Evolutionary conservation across 2,329 filamentous ascomycete species (phyloP), one percentile per base, ranked within the genome.

Genomic region (Aaosphaeria pasadenensis): DNA sequence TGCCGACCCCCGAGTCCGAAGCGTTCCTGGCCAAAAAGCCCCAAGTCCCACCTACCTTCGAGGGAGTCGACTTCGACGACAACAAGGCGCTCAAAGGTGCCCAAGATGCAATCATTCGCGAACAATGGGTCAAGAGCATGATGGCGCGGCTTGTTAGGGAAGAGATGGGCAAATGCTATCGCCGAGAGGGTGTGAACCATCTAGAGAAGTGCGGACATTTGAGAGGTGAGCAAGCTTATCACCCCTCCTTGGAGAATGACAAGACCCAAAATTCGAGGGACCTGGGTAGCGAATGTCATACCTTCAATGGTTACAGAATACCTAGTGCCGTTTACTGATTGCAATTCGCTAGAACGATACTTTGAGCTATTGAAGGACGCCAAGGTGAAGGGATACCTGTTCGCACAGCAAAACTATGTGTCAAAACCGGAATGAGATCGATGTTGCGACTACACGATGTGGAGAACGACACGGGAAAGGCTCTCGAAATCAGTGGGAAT

Each of bases 81-180:
- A 90, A 85, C 70, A 83, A 83, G 69, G 83, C 84, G 59, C 78
- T 94, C 69, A 94, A 92, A 78, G 84, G 85, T 52, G 89, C 89
- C 46, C 88, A 92, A 70, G 89, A 94, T 70, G 82, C 88, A 56
- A 81, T 94, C 48, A 82, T 94, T 62, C 81, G 88, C 54, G 89
- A 94, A 76, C 89, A 94, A 77, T 94, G 89, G 89, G 88, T 94
- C 51, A 85, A 84, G 70, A 85, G 86, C 70, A 94, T 94, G 89
- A 94, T 91, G 89, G 87, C 87, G 49, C 80, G 89, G 52, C 75
- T 94, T 54, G 87, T 94, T 47, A 78, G 87, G 55, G 87, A 92
- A 70, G 89, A 94, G 77, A 77, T 94, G 76, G 81, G 85, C 72
- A 92, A 90, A 77, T 94, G 89, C 78, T 94, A 94, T 74, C 83